phyloP scores from a whole-genome alignment of 169 alveolate genomes.

The Theileria sp. region DNA sequence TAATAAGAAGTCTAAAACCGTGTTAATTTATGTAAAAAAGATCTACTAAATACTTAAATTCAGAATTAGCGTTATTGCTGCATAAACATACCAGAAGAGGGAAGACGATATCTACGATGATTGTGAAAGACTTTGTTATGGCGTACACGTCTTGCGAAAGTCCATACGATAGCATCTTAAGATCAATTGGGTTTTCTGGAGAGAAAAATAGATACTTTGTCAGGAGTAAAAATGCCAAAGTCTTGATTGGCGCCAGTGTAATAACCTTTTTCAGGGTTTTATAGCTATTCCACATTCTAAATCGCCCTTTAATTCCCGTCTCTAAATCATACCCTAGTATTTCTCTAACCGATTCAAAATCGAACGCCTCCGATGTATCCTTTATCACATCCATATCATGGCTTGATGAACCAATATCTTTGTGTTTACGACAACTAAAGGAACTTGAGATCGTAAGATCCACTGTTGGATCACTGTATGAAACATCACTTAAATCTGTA shows the following conservation, averaged over 20 bases:
- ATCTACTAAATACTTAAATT: background rate
- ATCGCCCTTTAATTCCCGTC: constrained; percentile 24
- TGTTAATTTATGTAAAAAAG: background rate
- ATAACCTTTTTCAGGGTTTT: constrained; percentile 18
- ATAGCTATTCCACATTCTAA: constrained; percentile 9
- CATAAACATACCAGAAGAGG: constrained; percentile 69
- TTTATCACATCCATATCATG: background rate
- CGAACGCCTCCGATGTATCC: background rate
- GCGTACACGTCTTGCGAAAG: constrained; percentile 73
- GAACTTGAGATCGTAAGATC: background rate
- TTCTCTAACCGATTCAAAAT: background rate
- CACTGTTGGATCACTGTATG: background rate
- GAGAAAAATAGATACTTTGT: constrained; percentile 65
- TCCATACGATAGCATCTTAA: constrained; percentile 71
- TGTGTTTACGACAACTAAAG: background rate
- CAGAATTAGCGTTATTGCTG: too few relatives aligned
- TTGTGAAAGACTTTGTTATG: constrained; percentile 57
- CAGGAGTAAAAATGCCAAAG: constrained; percentile 54
- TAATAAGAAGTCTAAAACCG: background rate
- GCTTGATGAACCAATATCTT: background rate
- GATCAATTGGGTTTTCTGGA: constrained; percentile 72
- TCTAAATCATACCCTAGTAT: constrained; percentile 57
- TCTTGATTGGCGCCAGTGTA: constrained; percentile 63
- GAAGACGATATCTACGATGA: constrained; percentile 68
- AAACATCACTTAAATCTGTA: background rate